Evolutionary conservation across 805 yeast species (phyloP), one percentile per base, ranked within the genome.

Genomic region (Saturnispora besseyi): DNA sequence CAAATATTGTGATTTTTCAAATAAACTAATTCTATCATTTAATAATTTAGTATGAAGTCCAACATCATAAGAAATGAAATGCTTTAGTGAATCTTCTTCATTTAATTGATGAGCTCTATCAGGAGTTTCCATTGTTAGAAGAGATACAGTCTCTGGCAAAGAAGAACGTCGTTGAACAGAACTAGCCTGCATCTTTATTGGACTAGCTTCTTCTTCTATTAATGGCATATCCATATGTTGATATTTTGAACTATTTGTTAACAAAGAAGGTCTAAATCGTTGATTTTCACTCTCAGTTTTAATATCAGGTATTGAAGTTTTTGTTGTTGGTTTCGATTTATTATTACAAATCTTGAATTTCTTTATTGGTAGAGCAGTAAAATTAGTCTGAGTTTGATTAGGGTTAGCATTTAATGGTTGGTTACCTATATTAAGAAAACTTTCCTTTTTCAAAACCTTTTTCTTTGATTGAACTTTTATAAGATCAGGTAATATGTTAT

Each of bases 41-140:
- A 31, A 29, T 28, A 40, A 31, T 33, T 41, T 48, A 11, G 54
- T 52, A n/a, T 45, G 44, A 42, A 65, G 52, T 5, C 63, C 68
- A 1, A 64, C 61, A 41, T 64, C 68, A 50, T 59, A 56, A 1
- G 69, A 65, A 11, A 55, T 59, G 51, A 62, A 62, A 50, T 65
- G 69, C 44, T 66, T 51, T n/a, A 66, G 51, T 8, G 44, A 38
- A 8, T 36, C 40, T 32, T 54, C 59, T 34, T 52, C 59, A 15
- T 41, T 37, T 1, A 53, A 55, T 29, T 15, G 18, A 29, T 18
- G 26, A 18, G 18, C 18, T 28, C 18, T 10, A n/a, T 41, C 50
- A 3, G 51, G 12, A 8, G 51, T 37, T 22, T 57, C 54, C 9
- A 57, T 52, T 21, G 56, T 60, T 2, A 63, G 8, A 21, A 53